Conservation (phyloP, 176 grass and related monocot genomes). For the Aegilops tauschii region DNA sequence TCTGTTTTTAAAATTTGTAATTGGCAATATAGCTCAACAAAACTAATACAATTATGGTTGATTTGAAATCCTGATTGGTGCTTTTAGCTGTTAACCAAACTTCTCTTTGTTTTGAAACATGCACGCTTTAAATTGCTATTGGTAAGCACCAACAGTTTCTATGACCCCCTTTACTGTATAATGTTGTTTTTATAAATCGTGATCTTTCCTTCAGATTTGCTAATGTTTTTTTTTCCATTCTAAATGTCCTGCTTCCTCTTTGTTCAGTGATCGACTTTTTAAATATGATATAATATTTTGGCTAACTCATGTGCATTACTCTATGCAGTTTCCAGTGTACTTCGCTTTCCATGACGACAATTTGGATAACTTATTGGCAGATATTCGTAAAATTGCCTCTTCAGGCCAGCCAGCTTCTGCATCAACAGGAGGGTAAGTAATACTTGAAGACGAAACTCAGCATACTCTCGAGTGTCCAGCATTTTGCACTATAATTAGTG, state of each 20-base stretch:
- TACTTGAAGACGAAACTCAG: slow-evolving; percentile 20
- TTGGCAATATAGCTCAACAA: neutral
- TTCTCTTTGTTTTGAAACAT: neutral
- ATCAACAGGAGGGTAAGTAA: slow-evolving; percentile 97
- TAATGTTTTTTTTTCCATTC: neutral
- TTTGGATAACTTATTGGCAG: slow-evolving; percentile 66
- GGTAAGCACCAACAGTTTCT: neutral
- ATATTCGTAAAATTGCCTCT: slow-evolving; percentile 72
- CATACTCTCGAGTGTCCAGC: neutral
- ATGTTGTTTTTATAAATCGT: neutral
- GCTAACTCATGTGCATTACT: slow-evolving; percentile 28
- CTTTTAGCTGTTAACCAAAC: neutral
- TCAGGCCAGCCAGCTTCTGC: slow-evolving; percentile 72
- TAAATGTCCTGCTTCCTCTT: neutral
- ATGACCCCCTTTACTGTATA: neutral
- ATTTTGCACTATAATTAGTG: neutral
- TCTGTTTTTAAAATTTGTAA: neutral
- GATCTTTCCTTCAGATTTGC: neutral
- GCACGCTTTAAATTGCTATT: neutral
- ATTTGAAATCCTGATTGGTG: neutral
- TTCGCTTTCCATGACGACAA: slow-evolving; percentile 65
- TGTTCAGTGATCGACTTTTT: neutral
- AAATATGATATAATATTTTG: neutral
- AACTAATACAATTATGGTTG: neutral
- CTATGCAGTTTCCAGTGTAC: slow-evolving; percentile 92